phyloP scores from a whole-genome alignment of 306 rosid species.

The Malus sylvestris region DNA sequence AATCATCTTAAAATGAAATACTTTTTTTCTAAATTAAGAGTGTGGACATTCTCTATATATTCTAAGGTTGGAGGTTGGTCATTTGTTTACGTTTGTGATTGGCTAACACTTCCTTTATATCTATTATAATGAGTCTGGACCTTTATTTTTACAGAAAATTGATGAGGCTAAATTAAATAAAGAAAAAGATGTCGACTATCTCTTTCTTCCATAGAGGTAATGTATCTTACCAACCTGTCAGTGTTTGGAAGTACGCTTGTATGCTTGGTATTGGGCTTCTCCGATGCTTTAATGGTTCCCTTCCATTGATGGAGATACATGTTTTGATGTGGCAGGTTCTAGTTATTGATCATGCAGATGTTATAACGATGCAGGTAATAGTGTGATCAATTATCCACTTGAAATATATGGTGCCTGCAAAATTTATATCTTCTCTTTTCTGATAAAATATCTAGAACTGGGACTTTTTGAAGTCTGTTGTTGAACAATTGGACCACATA shows the following conservation, averaged over 20 bases:
- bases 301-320: background rate
- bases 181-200: slow-evolving; percentile 87
- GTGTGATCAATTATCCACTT: slow-evolving; percentile 14
- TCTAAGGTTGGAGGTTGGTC: background rate
- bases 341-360: slow-evolving; percentile 87
- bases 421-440: slow-evolving; percentile 5
- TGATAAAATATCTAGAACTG: slow-evolving; percentile 55
- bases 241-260: slow-evolving; percentile 10
- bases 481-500: slow-evolving; percentile 59
- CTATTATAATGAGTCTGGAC: slow-evolving; percentile 5
- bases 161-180: slow-evolving; percentile 51
- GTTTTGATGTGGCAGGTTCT: slow-evolving; percentile 57
- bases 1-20: no score
- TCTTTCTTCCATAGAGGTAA: slow-evolving; percentile 93
- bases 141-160: slow-evolving; percentile 58
- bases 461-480: slow-evolving; percentile 61
- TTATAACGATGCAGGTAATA: slow-evolving; percentile 83
- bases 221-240: slow-evolving; percentile 3
- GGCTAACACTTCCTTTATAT: background rate
- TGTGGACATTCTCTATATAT: background rate
- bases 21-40: no score
- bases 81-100: background rate
- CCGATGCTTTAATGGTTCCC: background rate
- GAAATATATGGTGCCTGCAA: slow-evolving; percentile 10
- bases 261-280: background rate